A percentile compares a stretch with the other conserved stretches of the same genome.
Evolutionary conservation across 2,329 filamentous ascomycete species (phyloP).

Genomic region (Simplicillium aogashimaense): DNA sequence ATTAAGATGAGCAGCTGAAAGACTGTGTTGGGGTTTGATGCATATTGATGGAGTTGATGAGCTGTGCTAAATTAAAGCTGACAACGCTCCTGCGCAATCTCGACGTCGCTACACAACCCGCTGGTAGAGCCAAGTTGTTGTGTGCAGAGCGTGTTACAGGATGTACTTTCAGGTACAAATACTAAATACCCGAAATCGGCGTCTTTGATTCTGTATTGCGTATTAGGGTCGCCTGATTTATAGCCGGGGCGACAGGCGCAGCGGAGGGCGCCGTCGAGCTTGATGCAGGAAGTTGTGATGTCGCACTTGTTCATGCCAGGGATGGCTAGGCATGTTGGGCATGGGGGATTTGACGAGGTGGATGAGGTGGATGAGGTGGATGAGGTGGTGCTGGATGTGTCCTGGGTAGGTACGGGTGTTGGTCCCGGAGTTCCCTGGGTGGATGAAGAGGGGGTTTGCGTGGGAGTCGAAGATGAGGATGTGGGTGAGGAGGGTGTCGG

Average conservation of each 20-base stretch:
- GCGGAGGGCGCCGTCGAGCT: neutral
- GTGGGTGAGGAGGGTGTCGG: neutral
- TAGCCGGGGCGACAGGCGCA: conserved; percentile 1
- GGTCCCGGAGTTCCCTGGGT: too few relatives aligned
- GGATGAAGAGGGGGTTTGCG: too few relatives aligned
- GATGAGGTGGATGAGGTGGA: too few relatives aligned
- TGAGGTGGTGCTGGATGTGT: too few relatives aligned
- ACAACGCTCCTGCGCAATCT: neutral
- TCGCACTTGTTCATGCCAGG: conserved; percentile 1
- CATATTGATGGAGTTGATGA: too few relatives aligned
- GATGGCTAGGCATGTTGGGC: neutral
- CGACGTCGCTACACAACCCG: neutral
- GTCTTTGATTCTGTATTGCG: neutral
- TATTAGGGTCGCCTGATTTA: neutral
- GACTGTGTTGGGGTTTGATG: too few relatives aligned
- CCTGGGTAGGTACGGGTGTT: too few relatives aligned
- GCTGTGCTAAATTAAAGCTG: neutral
- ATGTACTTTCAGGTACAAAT: conserved; percentile 1
- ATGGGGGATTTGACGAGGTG: neutral
- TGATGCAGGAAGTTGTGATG: conserved; percentile 1
- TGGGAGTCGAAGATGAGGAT: neutral
- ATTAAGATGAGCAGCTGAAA: too few relatives aligned
- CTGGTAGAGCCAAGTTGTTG: neutral
- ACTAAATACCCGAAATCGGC: neutral
- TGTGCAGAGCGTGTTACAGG: conserved; percentile 1